Evolutionary conservation across 2,329 filamentous ascomycete species (phyloP), one percentile per base, ranked within the genome.

Genomic region (Macrophomina pseudophaseolina): DNA sequence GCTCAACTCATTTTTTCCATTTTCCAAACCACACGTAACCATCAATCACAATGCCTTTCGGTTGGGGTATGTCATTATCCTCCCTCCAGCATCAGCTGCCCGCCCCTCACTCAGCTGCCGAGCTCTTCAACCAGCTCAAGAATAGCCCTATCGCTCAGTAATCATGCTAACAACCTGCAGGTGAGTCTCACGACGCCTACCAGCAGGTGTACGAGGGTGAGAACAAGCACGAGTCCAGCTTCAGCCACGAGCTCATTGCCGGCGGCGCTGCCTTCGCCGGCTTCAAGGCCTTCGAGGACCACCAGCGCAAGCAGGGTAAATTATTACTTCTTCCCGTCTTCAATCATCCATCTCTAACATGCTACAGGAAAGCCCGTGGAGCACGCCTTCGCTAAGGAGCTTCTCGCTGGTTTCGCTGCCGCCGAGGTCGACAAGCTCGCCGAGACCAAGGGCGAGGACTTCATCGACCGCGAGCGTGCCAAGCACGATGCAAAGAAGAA

Each of bases 271-370:
- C 90, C 69, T 94, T 94, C 76, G 89, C 87, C 70, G 92, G 88
- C 73, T 91, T 94, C 86, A 93, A 93, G 84, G 82, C 89, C 28
- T 94, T 89, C 73, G 91, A 94, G 80, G 89, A 93, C 78, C 83
- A 86, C 73, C 90, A 93, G 82, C 89, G 90, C 74, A 83, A 80
- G 66, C 83, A 91, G 76, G 91, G 89, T 88, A 81, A 32, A 81
- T 8, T 73, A 42, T 42, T 16, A 9, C 18, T 8, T 18, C 23
- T 30, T 44, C 4, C 38, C 23, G 52, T 7, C 14, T 28, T 8
- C 14, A 5, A 53, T 11, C 3, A 23, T 4, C 32, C 33, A 4
- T 32, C n/a, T 18, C 65, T 67, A 16, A 64, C 40, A 14, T 28
- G 18, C 28, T 30, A 30, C 65, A 90, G 88, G 90, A 80, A 88